Percentiles rank a stretch among this genome's conserved stretches.
Conservation (phyloP, 192 early-diverging fungal species). For the Diversispora epigaea region DNA sequence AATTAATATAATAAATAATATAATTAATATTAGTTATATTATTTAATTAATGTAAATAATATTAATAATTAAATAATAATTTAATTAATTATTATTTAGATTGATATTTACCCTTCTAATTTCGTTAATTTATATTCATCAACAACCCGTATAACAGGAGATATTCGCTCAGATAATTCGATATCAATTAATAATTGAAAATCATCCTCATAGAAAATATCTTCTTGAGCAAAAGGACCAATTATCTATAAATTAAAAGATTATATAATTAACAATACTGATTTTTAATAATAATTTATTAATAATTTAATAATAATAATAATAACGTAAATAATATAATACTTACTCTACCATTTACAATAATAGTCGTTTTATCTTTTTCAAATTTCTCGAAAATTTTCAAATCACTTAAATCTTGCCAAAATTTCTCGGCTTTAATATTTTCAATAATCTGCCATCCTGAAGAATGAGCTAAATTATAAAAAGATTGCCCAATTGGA, state of each 20-base stretch:
- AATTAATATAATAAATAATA: too few relatives aligned
- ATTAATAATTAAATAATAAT: too few relatives aligned
- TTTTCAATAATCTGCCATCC: conserved; percentile 18
- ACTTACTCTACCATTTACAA: conserved; percentile 67
- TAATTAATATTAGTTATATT: too few relatives aligned
- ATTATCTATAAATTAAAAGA: conserved; percentile 40
- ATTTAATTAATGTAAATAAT: too few relatives aligned
- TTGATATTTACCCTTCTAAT: conserved; percentile 4
- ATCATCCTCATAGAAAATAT: conserved; percentile 52
- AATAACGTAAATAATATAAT: neutral
- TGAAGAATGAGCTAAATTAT: neutral
- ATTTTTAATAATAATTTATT: too few relatives aligned
- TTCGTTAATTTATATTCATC: conserved; percentile 15
- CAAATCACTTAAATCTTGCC: conserved; percentile 23
- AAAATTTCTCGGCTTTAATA: neutral
- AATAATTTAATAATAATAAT: neutral
- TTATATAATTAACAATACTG: neutral
- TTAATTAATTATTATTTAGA: neutral
- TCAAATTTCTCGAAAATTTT: conserved; percentile 26
- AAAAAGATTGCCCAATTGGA: neutral
- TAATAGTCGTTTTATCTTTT: conserved; percentile 38
- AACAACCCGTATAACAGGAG: conserved; percentile 32
- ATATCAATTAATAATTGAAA: conserved; percentile 58
- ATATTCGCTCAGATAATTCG: conserved; percentile 58
- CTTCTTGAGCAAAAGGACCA: conserved; percentile 45